Evolutionary conservation across 306 rosid genomes (phyloP), one percentile per base, ranked within the genome.

Genomic region (Acmispon strigosus): DNA sequence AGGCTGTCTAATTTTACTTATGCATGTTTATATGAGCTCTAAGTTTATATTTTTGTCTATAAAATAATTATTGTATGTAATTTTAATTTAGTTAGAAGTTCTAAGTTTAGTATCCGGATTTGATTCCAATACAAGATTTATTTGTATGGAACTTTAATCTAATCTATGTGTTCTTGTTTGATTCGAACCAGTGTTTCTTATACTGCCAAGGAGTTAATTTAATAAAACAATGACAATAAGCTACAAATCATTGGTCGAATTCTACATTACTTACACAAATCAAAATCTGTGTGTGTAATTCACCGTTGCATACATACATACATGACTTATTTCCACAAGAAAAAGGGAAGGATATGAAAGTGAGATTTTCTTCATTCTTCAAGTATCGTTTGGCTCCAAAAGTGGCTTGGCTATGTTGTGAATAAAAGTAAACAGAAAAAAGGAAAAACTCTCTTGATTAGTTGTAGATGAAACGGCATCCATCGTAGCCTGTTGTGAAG

Each of bases 401-500:
- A 55, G 81, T 60, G 42, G 14, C 17, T n/a, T 24, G 27, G 27
- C 37, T 8, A 32, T 32, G 37, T 42, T 54, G 34, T 16, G 24
- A 60, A 48, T 4, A 39, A 59, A 39, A 49, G 0, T 8, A 19
- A n/a, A 4, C 20, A 0, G 14, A n/a, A 3, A 5, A 5, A 10
- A 11, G 19, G 18, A 39, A 42, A 44, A 47, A 5, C 6, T 36
- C 12, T 70, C 12, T 67, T 22, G 18, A 43, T 81, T 74, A 83
- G 69, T 29, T 58, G 75, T 62, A 77, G 55, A 58, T 55, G 76
- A 88, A 91, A 27, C 15, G 90, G 68, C 97, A 91, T 36, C 95
- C 96, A 51, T 81, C 78, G 10, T 37, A 80, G 55, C 97, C 97
- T 91, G 81, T 52, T 7, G 2, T 74, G 19, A 80, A 41, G 36